phyloP scores from a whole-genome alignment of 1,139 yeast species.

The Saccharomyces hybrid region DNA sequence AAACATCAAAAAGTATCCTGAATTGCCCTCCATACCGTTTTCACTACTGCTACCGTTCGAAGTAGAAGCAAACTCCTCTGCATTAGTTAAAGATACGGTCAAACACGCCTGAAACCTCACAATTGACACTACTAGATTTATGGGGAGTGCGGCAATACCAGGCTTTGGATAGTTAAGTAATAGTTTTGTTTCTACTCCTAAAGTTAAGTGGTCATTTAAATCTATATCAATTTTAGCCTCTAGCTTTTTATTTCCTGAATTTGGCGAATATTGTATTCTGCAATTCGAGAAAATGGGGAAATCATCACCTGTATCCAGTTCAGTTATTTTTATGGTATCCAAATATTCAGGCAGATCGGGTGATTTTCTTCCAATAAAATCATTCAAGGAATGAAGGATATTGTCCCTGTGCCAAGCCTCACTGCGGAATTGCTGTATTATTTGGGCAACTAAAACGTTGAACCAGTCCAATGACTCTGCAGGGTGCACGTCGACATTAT shows the following conservation, averaged over 20 bases:
- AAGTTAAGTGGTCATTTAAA: constrained; percentile 77
- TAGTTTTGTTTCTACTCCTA: constrained; percentile 81
- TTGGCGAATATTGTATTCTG: constrained; percentile 55
- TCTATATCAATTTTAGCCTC: constrained; percentile 95
- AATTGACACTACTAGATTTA: constrained; percentile 75
- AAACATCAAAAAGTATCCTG: constrained; percentile 58
- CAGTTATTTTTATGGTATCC: constrained; percentile 72
- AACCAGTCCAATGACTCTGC: constrained; percentile 96
- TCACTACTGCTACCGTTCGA: constrained; percentile 33
- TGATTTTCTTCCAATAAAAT: constrained; percentile 36
- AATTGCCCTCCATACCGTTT: constrained; percentile 20
- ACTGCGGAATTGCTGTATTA: constrained; percentile 73
- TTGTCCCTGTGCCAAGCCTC: constrained; percentile 84
- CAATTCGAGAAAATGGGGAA: constrained; percentile 94
- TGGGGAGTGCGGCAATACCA: constrained; percentile 77
- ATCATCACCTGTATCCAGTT: constrained; percentile 89
- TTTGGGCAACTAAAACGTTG: constrained; percentile 87
- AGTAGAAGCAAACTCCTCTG: constrained; percentile 43
- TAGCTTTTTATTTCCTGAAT: constrained; percentile 37
- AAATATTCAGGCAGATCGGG: constrained; percentile 64
- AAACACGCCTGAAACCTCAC: constrained; percentile 91
- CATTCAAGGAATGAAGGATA: constrained; percentile 68
- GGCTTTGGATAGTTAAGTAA: constrained; percentile 81
- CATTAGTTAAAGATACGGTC: constrained; percentile 52
- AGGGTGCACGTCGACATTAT: constrained; percentile 78